Conservation (phyloP, 2,329 filamentous ascomycete species). For the Volutella citrinella region DNA sequence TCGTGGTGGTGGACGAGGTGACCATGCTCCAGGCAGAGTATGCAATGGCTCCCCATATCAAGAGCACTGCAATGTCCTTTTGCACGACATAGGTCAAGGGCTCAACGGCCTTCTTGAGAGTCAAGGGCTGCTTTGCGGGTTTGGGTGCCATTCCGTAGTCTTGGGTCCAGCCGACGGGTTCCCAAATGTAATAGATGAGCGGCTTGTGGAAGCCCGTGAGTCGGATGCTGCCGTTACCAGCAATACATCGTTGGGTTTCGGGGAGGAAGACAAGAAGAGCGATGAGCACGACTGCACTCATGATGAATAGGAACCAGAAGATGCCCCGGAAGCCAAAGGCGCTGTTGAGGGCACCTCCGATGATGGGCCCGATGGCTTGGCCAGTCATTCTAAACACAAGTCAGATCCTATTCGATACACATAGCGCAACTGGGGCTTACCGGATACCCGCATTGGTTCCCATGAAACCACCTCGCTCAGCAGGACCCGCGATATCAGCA, state of each 20-base stretch:
- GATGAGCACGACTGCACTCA: slow-evolving; percentile 17
- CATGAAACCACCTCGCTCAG: slow-evolving; percentile 19
- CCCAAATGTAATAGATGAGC: slow-evolving; percentile 10
- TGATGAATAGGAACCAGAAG: slow-evolving; percentile 27
- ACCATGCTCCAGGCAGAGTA: slow-evolving; percentile 47
- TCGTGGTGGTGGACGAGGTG: slow-evolving; percentile 11
- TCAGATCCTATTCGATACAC: too few relatives aligned
- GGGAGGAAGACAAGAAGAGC: slow-evolving; percentile 23
- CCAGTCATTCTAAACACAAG: slow-evolving; percentile 10
- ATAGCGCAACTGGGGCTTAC: slow-evolving; percentile 4
- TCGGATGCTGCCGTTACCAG: slow-evolving; percentile 22
- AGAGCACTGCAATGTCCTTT: slow-evolving; percentile 40
- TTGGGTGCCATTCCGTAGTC: too few relatives aligned
- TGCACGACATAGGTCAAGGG: slow-evolving; percentile 38
- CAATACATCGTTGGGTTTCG: slow-evolving; percentile 26
- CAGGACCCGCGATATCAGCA: slow-evolving; percentile 16
- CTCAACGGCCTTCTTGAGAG: too few relatives aligned
- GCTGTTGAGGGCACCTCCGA: slow-evolving; percentile 27
- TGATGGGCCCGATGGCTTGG: slow-evolving; percentile 30
- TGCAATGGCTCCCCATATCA: slow-evolving; percentile 37
- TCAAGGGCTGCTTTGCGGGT: too few relatives aligned
- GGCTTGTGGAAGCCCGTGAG: slow-evolving; percentile 26
- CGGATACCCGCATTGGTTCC: slow-evolving; percentile 14
- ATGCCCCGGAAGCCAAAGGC: slow-evolving; percentile 28
- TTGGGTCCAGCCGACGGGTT: too few relatives aligned